phyloP scores from a whole-genome alignment of 495 filamentous ascomycete genomes.

The Arthonia radiata region DNA sequence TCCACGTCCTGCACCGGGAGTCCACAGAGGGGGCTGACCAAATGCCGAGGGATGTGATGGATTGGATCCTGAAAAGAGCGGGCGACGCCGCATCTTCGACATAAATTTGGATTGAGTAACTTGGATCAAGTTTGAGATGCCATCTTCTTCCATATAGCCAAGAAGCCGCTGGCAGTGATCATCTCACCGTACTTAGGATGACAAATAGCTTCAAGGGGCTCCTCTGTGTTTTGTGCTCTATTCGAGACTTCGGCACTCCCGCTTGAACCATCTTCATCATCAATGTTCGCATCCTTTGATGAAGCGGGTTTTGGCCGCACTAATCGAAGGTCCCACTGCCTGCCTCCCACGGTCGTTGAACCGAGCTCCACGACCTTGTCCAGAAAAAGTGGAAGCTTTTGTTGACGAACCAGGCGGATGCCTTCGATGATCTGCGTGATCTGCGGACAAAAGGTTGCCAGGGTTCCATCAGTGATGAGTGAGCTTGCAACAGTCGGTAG shows the following conservation, averaged over 20 bases:
- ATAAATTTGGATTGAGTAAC: too few relatives aligned
- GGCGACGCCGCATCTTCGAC: too few relatives aligned
- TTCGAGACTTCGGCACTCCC: not conserved
- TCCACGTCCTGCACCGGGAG: slow-evolving; percentile 49
- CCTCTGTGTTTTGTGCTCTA: slow-evolving; percentile 11
- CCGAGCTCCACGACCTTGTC: slow-evolving; percentile 45
- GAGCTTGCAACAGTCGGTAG: slow-evolving; percentile 30
- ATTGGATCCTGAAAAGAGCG: slow-evolving; percentile 64
- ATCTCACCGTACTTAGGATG: slow-evolving; percentile 38
- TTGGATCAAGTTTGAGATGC: slow-evolving; percentile 1
- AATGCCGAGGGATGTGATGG: slow-evolving; percentile 45
- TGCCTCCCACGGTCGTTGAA: slow-evolving; percentile 24
- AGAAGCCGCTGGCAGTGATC: slow-evolving; percentile 43
- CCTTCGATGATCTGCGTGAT: slow-evolving; percentile 49
- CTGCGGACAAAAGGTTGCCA: slow-evolving; percentile 48
- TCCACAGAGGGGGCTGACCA: slow-evolving; percentile 34
- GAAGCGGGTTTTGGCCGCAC: slow-evolving; percentile 13
- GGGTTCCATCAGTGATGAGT: slow-evolving; percentile 31
- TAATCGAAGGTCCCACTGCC: slow-evolving; percentile 40
- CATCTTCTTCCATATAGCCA: slow-evolving; percentile 38
- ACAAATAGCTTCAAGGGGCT: slow-evolving; percentile 36
- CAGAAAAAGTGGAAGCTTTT: slow-evolving; percentile 27
- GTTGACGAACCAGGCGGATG: slow-evolving; percentile 24
- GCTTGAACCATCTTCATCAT: slow-evolving; percentile 4
- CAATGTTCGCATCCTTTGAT: slow-evolving; percentile 2